Evolutionary conservation across 805 yeast genomes (phyloP).

Genomic region (Saccharomycopsis fodiens): DNA sequence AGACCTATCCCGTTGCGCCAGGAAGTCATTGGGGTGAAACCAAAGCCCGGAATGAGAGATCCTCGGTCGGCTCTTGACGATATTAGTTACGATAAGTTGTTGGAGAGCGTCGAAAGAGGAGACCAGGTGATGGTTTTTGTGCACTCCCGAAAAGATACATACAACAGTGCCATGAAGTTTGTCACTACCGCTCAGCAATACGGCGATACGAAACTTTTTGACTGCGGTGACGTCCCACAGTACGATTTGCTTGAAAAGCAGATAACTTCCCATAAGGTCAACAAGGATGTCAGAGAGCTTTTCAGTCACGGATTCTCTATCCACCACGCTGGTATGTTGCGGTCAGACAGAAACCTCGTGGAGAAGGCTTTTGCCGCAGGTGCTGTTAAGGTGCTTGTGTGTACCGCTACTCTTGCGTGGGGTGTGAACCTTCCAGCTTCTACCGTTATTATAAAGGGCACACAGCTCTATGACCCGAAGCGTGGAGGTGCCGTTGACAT

Average conservation of each 20-base stretch:
- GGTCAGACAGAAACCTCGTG: slow-evolving; percentile 82
- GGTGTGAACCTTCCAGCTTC: slow-evolving; percentile 99
- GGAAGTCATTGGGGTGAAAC: slow-evolving; percentile 77
- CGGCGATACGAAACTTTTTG: slow-evolving; percentile 51
- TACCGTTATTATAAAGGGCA: slow-evolving; percentile 92
- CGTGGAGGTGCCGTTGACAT: slow-evolving; percentile 91
- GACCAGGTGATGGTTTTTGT: slow-evolving; percentile 96
- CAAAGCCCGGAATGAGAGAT: slow-evolving; percentile 72
- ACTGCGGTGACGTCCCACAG: slow-evolving; percentile 36
- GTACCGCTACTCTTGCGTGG: slow-evolving; percentile 99
- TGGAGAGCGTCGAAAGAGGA: slow-evolving; percentile 58
- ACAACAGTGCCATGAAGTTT: slow-evolving; percentile 68
- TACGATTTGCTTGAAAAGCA: slow-evolving; percentile 51
- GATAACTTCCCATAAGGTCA: slow-evolving; percentile 56
- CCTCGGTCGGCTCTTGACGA: slow-evolving; percentile 65
- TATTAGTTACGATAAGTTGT: slow-evolving; percentile 68
- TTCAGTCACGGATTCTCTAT: slow-evolving; percentile 80
- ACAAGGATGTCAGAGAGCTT: slow-evolving; percentile 73
- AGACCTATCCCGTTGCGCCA: slow-evolving; percentile 93
- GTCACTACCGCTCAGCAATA: slow-evolving; percentile 58
- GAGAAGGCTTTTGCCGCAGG: slow-evolving; percentile 85
- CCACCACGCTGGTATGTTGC: slow-evolving; percentile 96
- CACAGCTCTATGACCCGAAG: slow-evolving; percentile 90
- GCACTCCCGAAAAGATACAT: slow-evolving; percentile 90
- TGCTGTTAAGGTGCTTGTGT: slow-evolving; percentile 79